These are phyloP conservation scores for Ambrosia hybrid DNA, from an alignment of 140 eudicot species.

Conservation along the genomic window DNA sequence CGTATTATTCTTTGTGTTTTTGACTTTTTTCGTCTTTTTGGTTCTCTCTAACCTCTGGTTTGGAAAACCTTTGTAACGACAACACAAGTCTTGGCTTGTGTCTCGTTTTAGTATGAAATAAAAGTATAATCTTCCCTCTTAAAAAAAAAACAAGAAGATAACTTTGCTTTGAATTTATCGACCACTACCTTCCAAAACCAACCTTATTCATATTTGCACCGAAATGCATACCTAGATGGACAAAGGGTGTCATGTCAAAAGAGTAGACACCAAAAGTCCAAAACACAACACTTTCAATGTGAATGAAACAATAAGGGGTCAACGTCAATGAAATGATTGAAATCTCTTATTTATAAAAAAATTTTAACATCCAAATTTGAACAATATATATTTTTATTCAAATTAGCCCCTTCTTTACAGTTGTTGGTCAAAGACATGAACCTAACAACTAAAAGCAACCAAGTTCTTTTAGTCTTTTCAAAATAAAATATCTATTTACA, in stretches of 20 bases:
- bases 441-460: neutral
- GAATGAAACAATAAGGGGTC: neutral
- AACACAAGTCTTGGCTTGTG: too few relatives aligned
- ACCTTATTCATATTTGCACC: too few relatives aligned
- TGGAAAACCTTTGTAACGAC: too few relatives aligned
- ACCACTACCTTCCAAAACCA: too few relatives aligned
- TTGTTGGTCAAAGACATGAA: neutral
- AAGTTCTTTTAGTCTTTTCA: neutral
- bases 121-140: too few relatives aligned
- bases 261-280: neutral
- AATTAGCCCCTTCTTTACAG: neutral
- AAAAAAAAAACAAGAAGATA: too few relatives aligned
- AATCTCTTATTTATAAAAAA: neutral
- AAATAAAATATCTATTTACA: neutral
- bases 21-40: too few relatives aligned
- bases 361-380: neutral
- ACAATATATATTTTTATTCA: neutral
- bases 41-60: too few relatives aligned
- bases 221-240: too few relatives aligned
- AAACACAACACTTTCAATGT: neutral
- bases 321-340: slow-evolving; percentile 3
- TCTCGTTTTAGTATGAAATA: too few relatives aligned
- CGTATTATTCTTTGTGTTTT: too few relatives aligned
- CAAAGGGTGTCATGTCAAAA: neutral
- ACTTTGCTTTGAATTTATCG: too few relatives aligned